phyloP scores from a whole-genome alignment of 352 stramenopile species.

The Thalassiosira livingstoniorum region DNA sequence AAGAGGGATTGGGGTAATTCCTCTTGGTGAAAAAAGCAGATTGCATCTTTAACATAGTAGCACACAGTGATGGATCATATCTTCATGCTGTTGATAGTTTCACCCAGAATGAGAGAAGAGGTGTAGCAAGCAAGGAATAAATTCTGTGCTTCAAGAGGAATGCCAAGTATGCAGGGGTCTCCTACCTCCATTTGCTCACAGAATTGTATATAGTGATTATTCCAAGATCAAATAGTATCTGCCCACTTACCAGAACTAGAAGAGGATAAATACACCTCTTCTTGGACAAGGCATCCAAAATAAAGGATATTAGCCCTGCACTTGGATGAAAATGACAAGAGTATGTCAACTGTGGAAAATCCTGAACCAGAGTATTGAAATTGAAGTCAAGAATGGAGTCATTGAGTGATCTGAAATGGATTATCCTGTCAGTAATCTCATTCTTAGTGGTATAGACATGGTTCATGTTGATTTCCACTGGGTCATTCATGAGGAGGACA shows the following conservation, averaged over 20 bases:
- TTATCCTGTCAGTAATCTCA: slow-evolving; percentile 55
- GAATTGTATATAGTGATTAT: slow-evolving; percentile 37
- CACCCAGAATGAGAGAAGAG: slow-evolving; percentile 29
- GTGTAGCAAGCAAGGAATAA: slow-evolving; percentile 46
- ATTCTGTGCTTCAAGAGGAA: slow-evolving; percentile 16
- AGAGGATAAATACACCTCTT: slow-evolving; percentile 32
- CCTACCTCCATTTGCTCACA: neutral
- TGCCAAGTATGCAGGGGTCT: neutral
- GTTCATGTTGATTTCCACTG: slow-evolving; percentile 34
- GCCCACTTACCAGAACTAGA: slow-evolving; percentile 13
- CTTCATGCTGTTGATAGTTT: slow-evolving; percentile 22
- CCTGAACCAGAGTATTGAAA: slow-evolving; percentile 37
- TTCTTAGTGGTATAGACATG: slow-evolving; percentile 44
- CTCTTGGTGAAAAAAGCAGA: no score
- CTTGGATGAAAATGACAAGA: slow-evolving; percentile 47
- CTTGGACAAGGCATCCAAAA: slow-evolving; percentile 42
- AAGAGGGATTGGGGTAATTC: no score
- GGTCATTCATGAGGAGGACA: slow-evolving; percentile 53
- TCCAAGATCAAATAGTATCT: slow-evolving; percentile 32
- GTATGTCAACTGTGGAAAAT: slow-evolving; percentile 34
- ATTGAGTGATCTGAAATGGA: slow-evolving; percentile 32
- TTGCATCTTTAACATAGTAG: no score
- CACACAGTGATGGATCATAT: slow-evolving; percentile 20
- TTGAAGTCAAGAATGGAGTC: neutral
- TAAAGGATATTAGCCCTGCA: slow-evolving; percentile 32